These are phyloP conservation scores for Lactarius sp. DNA, from an alignment of 768 basidiomycete genomes.

Conservation along the genomic window DNA sequence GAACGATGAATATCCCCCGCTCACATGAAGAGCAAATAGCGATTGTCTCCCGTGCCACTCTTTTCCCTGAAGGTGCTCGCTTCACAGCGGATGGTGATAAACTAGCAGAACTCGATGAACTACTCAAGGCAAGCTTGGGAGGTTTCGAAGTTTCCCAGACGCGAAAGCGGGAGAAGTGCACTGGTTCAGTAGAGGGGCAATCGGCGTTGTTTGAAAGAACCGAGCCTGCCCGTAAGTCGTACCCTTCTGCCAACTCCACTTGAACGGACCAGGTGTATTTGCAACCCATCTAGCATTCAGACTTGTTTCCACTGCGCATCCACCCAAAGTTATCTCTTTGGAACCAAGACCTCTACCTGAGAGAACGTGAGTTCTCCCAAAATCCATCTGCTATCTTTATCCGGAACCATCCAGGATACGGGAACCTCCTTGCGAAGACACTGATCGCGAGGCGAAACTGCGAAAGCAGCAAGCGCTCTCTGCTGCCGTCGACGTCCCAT, in stretches of 20 bases:
- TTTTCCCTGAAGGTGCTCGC: neutral
- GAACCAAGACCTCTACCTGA: conserved; percentile 17
- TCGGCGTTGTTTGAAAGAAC: neutral
- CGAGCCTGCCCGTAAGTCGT: neutral
- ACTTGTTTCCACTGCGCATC: conserved; percentile 9
- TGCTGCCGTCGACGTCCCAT: conserved; percentile 31
- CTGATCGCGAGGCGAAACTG: conserved; percentile 27
- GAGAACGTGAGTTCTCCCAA: conserved; percentile 7
- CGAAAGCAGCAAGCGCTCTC: conserved; percentile 29
- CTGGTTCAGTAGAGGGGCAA: neutral
- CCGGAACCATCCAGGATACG: conserved; percentile 24
- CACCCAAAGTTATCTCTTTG: conserved; percentile 19
- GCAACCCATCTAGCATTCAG: conserved; percentile 17
- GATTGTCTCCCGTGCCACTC: conserved; percentile 8
- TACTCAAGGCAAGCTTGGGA: conserved; percentile 6
- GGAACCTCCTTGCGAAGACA: conserved; percentile 33
- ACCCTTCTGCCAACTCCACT: neutral
- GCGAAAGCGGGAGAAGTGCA: conserved; percentile 15
- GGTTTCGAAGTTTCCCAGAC: neutral
- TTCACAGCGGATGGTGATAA: neutral
- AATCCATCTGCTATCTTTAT: neutral
- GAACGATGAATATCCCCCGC: conserved; percentile 13
- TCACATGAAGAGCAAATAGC: neutral
- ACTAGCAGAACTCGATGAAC: conserved; percentile 11
- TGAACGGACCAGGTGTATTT: neutral